phyloP scores from a whole-genome alignment of 2,329 filamentous ascomycete genomes.

The Stylonectria norvegica region DNA sequence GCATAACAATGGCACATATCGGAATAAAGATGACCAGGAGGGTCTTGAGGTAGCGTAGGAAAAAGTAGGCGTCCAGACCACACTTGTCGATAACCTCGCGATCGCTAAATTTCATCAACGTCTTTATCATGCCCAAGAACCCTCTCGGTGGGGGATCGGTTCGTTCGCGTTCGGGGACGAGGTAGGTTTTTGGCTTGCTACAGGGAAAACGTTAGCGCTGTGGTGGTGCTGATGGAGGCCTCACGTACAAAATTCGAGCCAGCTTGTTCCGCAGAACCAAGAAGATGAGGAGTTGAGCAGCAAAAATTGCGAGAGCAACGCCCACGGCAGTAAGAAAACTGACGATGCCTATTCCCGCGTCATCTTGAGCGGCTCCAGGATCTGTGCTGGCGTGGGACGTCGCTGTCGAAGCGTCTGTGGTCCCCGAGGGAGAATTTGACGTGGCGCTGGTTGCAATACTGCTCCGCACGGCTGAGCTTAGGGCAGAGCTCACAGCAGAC shows the following conservation, averaged over 20 bases:
- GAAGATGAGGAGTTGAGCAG: slow-evolving; percentile 66
- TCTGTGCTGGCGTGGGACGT: background rate
- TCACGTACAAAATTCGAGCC: slow-evolving; percentile 72
- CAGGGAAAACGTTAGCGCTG: slow-evolving; percentile 4
- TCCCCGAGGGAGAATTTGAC: slow-evolving; percentile 6
- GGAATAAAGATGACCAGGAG: slow-evolving; percentile 91
- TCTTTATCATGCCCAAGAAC: slow-evolving; percentile 49
- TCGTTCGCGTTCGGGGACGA: slow-evolving; percentile 80
- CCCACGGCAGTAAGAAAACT: slow-evolving; percentile 62
- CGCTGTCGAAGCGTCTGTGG: background rate
- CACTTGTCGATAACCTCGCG: slow-evolving; percentile 91
- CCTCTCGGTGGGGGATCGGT: slow-evolving; percentile 67
- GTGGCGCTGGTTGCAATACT: background rate
- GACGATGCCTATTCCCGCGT: slow-evolving; percentile 40
- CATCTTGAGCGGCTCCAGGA: slow-evolving; percentile 35
- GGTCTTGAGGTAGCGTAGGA: slow-evolving; percentile 75
- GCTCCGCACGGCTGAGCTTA: slow-evolving; percentile 7
- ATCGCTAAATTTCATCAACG: slow-evolving; percentile 65
- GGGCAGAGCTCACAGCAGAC: slow-evolving; percentile 10
- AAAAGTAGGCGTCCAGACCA: slow-evolving; percentile 95
- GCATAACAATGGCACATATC: slow-evolving; percentile 72
- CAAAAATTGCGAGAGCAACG: slow-evolving; percentile 61
- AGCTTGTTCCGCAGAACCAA: slow-evolving; percentile 73
- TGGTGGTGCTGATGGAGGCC: background rate
- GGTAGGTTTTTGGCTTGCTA: slow-evolving; percentile 78